Evolutionary conservation across 495 filamentous ascomycete genomes (phyloP).

Genomic region (Neurospora africana): DNA sequence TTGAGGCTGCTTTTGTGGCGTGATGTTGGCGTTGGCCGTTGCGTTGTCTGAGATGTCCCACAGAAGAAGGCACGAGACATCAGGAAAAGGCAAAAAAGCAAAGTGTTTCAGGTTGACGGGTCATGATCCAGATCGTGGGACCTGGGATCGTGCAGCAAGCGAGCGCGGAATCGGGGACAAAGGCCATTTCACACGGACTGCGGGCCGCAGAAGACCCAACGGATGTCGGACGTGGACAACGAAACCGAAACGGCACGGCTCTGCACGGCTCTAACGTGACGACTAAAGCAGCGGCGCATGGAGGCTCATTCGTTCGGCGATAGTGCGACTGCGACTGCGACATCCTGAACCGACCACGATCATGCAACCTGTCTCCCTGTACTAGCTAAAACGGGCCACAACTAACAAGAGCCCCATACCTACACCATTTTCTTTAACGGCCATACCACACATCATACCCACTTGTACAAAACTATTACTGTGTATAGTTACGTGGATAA

Average conservation of each 20-base stretch:
- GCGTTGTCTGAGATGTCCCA: background rate
- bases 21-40: background rate
- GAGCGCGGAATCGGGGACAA: background rate
- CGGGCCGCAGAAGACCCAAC: background rate
- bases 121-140: background rate
- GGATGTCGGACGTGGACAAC: background rate
- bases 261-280: background rate
- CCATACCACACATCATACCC: background rate
- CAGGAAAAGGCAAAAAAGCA: background rate
- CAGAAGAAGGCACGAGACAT: background rate
- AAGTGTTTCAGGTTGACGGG: background rate
- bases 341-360: background rate
- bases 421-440: background rate
- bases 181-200: background rate
- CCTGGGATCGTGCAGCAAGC: background rate
- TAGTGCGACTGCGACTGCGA: background rate
- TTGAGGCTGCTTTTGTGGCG: background rate
- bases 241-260: background rate
- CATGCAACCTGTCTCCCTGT: background rate
- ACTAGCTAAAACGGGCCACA: background rate
- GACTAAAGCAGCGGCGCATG: background rate
- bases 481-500: background rate
- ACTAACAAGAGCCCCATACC: background rate
- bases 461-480: background rate
- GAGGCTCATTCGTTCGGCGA: background rate